Conservation (phyloP, 2,329 filamentous ascomycete species). For the Trichoderma polysporum region DNA sequence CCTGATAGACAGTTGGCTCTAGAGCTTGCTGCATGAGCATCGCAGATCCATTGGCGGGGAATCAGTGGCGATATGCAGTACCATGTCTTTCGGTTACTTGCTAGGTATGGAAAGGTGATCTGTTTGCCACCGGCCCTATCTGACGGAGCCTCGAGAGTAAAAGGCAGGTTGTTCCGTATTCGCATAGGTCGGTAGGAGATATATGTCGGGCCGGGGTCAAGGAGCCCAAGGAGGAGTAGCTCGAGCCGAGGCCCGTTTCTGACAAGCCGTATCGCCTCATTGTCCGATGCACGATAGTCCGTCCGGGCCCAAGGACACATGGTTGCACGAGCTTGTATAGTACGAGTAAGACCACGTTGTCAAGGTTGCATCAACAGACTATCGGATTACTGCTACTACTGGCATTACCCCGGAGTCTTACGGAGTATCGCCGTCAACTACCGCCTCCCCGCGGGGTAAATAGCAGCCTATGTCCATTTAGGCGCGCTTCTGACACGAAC, state of each 20-base stretch:
- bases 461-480: background rate
- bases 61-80: slow-evolving; percentile 9
- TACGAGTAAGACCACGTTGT: background rate
- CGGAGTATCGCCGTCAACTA: background rate
- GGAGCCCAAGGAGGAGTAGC: background rate
- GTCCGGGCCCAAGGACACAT: background rate
- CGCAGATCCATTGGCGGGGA: slow-evolving; percentile 13
- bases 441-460: slow-evolving; percentile 14
- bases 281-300: background rate
- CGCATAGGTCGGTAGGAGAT: background rate
- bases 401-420: background rate
- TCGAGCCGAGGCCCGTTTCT: background rate
- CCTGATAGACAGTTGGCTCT: background rate
- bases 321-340: background rate
- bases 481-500: background rate
- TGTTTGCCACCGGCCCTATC: slow-evolving; percentile 2
- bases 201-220: slow-evolving; percentile 1
- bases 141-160: background rate
- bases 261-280: background rate
- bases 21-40: background rate
- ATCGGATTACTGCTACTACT: background rate
- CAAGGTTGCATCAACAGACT: background rate
- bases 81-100: background rate
- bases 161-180: slow-evolving; percentile 6
- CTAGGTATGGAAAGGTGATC: background rate